A percentile compares a stretch with the other conserved stretches of the same genome.
Evolutionary conservation across 2,329 filamentous ascomycete species (phyloP).

Genomic region (Aspergillus quadricinctus): DNA sequence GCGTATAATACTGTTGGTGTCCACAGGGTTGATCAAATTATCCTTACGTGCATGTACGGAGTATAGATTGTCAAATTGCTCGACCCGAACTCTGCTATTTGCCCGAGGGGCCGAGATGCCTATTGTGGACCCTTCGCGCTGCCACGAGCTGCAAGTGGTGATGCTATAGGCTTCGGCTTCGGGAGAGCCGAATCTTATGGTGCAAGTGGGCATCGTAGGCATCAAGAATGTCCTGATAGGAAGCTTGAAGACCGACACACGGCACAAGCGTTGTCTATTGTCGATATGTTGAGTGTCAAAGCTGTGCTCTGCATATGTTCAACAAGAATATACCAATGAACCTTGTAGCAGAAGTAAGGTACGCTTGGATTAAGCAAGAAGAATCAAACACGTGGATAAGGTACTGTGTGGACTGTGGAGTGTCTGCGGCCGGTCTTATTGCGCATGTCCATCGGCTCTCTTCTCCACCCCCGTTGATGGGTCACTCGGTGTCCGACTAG

Average conservation of each 20-base stretch:
- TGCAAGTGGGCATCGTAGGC: background rate
- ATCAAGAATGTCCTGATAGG: background rate
- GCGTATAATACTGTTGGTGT: too few relatives aligned
- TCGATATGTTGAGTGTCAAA: too few relatives aligned
- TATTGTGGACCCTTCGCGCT: too few relatives aligned
- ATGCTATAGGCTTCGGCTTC: background rate
- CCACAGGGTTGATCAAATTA: too few relatives aligned
- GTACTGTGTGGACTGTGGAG: background rate
- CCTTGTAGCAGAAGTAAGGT: background rate
- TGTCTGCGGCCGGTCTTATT: background rate
- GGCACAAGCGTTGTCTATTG: background rate
- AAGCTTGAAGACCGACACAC: too few relatives aligned
- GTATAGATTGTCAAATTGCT: background rate
- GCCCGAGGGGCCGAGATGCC: background rate
- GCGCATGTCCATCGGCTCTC: too few relatives aligned
- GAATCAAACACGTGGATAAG: background rate
- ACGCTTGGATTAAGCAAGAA: background rate
- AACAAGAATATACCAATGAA: background rate
- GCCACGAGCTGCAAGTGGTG: background rate
- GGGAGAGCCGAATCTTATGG: background rate
- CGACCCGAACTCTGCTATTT: too few relatives aligned
- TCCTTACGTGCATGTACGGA: too few relatives aligned
- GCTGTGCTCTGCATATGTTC: too few relatives aligned
- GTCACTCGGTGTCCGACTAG: too few relatives aligned
- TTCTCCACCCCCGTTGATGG: too few relatives aligned